These are phyloP conservation scores for Fonsecaea nubica DNA, from an alignment of 2,329 filamentous ascomycete genomes.

Conservation along the genomic window DNA sequence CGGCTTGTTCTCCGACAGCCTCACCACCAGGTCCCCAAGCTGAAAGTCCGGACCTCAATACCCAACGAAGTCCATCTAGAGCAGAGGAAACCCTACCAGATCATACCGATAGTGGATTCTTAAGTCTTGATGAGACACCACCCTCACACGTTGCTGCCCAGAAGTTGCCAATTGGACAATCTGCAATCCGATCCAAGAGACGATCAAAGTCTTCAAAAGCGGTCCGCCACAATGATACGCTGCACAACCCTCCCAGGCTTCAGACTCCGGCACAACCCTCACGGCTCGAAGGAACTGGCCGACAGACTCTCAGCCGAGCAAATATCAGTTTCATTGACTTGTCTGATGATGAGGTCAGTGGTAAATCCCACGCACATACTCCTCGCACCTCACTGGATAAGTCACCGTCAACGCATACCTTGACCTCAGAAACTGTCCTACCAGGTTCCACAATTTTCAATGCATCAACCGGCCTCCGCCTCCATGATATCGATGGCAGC, in stretches of 20 bases:
- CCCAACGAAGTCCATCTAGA: background rate
- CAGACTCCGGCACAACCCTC: background rate
- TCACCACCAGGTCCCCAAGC: background rate
- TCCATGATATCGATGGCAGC: background rate
- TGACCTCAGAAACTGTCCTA: background rate
- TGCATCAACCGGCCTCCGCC: background rate
- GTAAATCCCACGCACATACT: background rate
- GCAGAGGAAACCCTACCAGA: background rate
- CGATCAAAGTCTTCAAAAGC: background rate
- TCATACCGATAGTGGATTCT: background rate
- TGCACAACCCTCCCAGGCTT: background rate
- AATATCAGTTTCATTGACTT: constrained; percentile 23
- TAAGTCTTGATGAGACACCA: background rate
- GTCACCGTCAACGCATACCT: background rate
- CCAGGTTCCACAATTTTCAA: background rate
- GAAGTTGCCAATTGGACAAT: background rate
- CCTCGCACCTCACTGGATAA: background rate
- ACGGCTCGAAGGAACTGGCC: background rate
- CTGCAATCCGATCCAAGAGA: background rate
- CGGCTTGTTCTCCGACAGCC: background rate
- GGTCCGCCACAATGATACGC: background rate
- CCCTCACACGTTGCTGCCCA: background rate
- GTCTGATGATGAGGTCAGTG: constrained; percentile 23
- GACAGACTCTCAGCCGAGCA: constrained; percentile 5
- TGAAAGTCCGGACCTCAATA: background rate